Percentiles rank a stretch among this genome's conserved stretches.
These are phyloP conservation scores for Mucor plumbeus DNA, from an alignment of 371 early-diverging fungal genomes.

Conservation along the genomic window DNA sequence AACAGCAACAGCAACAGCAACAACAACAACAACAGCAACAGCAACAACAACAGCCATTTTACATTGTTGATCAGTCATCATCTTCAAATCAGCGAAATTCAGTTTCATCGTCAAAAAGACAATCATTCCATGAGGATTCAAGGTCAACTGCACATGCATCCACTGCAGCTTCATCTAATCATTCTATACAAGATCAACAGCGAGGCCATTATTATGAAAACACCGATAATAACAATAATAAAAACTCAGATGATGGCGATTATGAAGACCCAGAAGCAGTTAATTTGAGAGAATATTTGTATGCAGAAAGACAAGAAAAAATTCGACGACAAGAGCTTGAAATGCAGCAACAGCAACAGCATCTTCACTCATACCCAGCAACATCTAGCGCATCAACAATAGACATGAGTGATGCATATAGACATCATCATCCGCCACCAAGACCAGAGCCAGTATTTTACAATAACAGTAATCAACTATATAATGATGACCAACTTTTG, in stretches of 20 bases:
- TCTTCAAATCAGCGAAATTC: not conserved
- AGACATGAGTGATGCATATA: not conserved
- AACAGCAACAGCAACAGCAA: slow-evolving; percentile 4
- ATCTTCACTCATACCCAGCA: not conserved
- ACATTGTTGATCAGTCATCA: slow-evolving; percentile 18
- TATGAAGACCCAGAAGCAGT: slow-evolving; percentile 31
- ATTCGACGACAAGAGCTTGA: slow-evolving; percentile 17
- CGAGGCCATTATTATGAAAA: slow-evolving; percentile 16
- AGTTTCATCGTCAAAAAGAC: slow-evolving; percentile 4
- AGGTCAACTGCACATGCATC: slow-evolving; percentile 9
- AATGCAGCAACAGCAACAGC: slow-evolving; percentile 8
- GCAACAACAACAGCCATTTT: slow-evolving; percentile 16
- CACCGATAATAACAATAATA: not conserved
- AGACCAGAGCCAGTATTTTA: slow-evolving; percentile 16
- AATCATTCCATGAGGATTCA: slow-evolving; percentile 11
- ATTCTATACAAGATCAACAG: slow-evolving; percentile 5
- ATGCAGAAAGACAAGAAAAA: slow-evolving; percentile 32
- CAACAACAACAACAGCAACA: not conserved
- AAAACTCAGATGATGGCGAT: slow-evolving; percentile 5
- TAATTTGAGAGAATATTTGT: slow-evolving; percentile 24
- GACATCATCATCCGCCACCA: slow-evolving; percentile 16
- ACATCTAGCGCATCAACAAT: not conserved
- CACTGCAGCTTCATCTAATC: not conserved
- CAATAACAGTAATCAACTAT: not conserved
- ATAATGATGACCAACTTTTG: not conserved